Percentiles rank a stretch among this genome's conserved stretches.
These are phyloP conservation scores for Paraphoma chrysanthemicola DNA, from an alignment of 2,329 filamentous ascomycete species.

Conservation along the genomic window DNA sequence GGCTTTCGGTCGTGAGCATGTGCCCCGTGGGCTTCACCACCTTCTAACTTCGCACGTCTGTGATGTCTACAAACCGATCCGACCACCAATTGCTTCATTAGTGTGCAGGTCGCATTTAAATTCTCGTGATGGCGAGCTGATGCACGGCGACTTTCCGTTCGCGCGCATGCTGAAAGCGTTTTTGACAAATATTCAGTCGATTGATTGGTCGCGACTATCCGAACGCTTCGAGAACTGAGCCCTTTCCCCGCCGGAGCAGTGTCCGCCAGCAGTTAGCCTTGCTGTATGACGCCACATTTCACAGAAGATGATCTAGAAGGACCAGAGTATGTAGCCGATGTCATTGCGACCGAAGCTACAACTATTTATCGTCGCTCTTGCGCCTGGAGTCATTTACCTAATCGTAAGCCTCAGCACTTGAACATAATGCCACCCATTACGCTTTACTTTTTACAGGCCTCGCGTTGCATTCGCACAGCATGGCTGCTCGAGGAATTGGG, in stretches of 20 bases:
- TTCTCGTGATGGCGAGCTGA: no score
- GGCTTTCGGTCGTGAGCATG: no score
- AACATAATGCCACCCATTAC: slow-evolving; percentile 45
- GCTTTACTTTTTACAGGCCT: slow-evolving; percentile 57
- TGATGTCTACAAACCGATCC: no score
- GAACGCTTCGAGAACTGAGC: neutral
- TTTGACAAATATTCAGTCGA: neutral
- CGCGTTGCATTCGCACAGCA: slow-evolving; percentile 53
- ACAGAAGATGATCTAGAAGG: neutral
- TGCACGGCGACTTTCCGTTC: neutral
- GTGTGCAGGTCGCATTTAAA: no score
- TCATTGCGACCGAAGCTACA: neutral
- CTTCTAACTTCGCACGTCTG: no score
- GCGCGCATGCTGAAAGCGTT: neutral
- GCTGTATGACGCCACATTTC: slow-evolving; percentile 14
- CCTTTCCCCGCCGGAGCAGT: slow-evolving; percentile 14
- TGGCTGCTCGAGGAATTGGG: slow-evolving; percentile 57
- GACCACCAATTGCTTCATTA: no score
- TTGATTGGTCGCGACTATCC: neutral
- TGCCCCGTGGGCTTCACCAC: no score
- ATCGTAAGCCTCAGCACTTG: no score
- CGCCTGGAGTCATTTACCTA: no score
- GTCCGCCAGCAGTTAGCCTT: slow-evolving; percentile 3
- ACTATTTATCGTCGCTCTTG: no score
- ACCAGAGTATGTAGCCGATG: neutral